Conservation (phyloP, 192 early-diverging fungal species). For the Dissophora globulifera region DNA sequence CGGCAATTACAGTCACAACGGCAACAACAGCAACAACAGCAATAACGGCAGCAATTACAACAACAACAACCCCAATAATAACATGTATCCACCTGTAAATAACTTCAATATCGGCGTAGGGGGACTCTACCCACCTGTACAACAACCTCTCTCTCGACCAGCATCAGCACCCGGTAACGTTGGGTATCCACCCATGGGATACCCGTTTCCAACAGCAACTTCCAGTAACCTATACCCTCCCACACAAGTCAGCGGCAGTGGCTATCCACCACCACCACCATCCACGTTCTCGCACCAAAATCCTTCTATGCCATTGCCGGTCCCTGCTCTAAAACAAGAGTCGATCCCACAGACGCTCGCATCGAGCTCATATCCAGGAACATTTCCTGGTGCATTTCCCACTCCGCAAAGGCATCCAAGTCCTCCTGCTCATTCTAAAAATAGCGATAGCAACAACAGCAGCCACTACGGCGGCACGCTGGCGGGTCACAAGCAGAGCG, state of each 20-base stretch:
- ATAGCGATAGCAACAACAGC: not conserved
- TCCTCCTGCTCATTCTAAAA: too few species aligned
- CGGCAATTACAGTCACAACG: not conserved
- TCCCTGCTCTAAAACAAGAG: not conserved
- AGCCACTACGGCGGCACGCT: not conserved
- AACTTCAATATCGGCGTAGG: not conserved
- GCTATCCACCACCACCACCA: constrained; percentile 13
- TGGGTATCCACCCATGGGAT: constrained; percentile 19
- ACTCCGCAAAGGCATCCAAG: not conserved
- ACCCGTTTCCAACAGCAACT: constrained; percentile 24
- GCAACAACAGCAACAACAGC: not conserved
- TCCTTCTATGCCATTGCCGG: not conserved
- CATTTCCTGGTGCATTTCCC: constrained; percentile 21
- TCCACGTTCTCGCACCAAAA: not conserved
- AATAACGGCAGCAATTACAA: constrained; percentile 7
- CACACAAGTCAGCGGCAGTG: not conserved
- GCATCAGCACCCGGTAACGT: not conserved
- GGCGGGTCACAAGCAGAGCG: not conserved
- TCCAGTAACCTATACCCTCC: constrained; percentile 44
- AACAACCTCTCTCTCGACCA: not conserved
- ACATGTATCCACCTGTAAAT: constrained; percentile 18
- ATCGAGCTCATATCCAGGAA: not conserved
- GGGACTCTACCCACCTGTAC: constrained; percentile 22
- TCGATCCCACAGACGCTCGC: not conserved
- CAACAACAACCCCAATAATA: constrained; percentile 1